These are phyloP conservation scores for Kodamaea laetipori DNA, from an alignment of 805 yeast genomes.

Conservation along the genomic window DNA sequence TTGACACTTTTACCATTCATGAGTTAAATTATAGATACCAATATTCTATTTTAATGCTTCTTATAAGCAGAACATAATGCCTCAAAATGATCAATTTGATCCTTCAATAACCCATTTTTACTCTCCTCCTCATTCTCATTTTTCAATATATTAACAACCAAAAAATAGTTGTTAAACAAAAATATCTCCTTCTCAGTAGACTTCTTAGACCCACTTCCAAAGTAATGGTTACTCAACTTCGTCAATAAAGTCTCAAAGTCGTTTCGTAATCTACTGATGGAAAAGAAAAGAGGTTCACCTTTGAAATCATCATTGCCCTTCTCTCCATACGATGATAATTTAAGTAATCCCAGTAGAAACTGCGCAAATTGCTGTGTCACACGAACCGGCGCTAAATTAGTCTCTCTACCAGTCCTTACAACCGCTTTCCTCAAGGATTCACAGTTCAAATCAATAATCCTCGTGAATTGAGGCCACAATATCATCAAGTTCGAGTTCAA, in stretches of 20 bases:
- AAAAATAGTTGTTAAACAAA: constrained; percentile 69
- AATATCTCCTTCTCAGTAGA: constrained; percentile 63
- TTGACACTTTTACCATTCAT: no score
- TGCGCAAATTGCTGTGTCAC: constrained; percentile 81
- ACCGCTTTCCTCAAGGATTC: constrained; percentile 61
- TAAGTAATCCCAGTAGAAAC: constrained; percentile 68
- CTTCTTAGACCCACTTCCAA: constrained; percentile 34
- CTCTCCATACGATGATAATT: constrained; percentile 41
- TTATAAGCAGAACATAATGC: constrained; percentile 43
- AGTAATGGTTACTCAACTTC: constrained; percentile 55
- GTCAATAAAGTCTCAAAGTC: constrained; percentile 82
- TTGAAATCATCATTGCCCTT: constrained; percentile 24
- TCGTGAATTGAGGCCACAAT: constrained; percentile 87
- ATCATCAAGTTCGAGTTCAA: constrained; percentile 62
- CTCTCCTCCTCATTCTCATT: constrained; percentile 34
- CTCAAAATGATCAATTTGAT: constrained; percentile 42
- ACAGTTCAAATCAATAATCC: constrained; percentile 74
- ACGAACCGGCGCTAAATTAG: constrained; percentile 47
- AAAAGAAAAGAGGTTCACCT: constrained; percentile 73
- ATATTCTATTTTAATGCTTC: constrained; percentile 7
- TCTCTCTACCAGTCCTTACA: constrained; percentile 30
- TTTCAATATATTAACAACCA: constrained; percentile 58
- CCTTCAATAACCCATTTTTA: constrained; percentile 30
- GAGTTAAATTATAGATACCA: no score
- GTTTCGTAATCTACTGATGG: constrained; percentile 67